Conservation (phyloP, 139 green algal species). For the Eudorina sp. region DNA sequence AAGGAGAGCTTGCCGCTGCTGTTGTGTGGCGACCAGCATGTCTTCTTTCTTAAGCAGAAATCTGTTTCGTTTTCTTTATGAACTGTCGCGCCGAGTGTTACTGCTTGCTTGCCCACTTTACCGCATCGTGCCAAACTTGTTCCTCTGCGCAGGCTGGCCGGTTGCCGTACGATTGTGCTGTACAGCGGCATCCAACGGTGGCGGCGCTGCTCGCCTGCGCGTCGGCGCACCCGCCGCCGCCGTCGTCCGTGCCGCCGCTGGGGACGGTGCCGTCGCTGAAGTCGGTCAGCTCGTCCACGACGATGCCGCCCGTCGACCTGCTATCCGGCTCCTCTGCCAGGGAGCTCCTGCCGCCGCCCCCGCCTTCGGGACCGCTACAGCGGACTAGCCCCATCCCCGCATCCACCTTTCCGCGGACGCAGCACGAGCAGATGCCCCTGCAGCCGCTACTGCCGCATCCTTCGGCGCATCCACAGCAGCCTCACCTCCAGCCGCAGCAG, state of each 20-base stretch:
- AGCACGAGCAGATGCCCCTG: not conserved
- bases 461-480: no score
- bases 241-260: no score
- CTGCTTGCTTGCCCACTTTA: no score
- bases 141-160: not conserved
- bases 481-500: no score
- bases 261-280: not conserved
- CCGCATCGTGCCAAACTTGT: no score
- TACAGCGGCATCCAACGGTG: not conserved
- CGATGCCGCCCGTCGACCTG: not conserved
- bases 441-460: not conserved
- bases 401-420: not conserved
- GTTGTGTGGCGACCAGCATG: no score
- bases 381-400: not conserved
- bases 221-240: not conserved
- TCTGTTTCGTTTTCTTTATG: no score
- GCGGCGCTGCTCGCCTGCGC: constrained; percentile 28
- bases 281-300: not conserved
- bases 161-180: constrained; percentile 10
- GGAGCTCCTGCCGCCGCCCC: not conserved
- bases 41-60: no score
- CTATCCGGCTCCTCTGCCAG: not conserved
- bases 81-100: no score
- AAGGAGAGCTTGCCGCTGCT: not conserved
- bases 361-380: no score